Percentiles rank a stretch among this genome's conserved stretches.
These are phyloP conservation scores for Exophiala sp. DNA, from an alignment of 2,329 filamentous ascomycete genomes.

Conservation along the genomic window DNA sequence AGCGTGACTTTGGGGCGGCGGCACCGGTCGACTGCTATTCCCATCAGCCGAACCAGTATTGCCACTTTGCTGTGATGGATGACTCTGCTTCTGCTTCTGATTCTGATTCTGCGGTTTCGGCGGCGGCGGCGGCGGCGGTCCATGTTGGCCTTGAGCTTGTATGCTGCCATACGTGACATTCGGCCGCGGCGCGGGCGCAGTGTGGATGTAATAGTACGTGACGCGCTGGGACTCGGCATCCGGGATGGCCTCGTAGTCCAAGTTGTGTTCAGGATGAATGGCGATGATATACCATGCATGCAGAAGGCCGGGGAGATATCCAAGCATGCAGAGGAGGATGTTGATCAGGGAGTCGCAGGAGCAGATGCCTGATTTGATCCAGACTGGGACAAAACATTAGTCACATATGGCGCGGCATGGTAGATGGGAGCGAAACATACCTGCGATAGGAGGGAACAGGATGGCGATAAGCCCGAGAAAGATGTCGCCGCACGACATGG, in stretches of 20 bases:
- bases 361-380: constrained; percentile 94
- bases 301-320: constrained; percentile 77
- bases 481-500: constrained; percentile 34
- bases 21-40: constrained; percentile 33
- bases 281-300: constrained; percentile 99
- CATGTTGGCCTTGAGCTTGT: constrained; percentile 30
- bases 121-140: constrained; percentile 26
- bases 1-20: constrained; percentile 25
- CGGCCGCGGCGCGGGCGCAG: constrained; percentile 36
- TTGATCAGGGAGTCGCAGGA: constrained; percentile 91
- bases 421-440: constrained; percentile 36
- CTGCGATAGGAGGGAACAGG: constrained; percentile 39
- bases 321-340: constrained; percentile 76
- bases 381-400: constrained; percentile 54
- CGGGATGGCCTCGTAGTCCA: constrained; percentile 59
- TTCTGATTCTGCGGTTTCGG: too few species aligned
- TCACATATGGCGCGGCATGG: too few species aligned
- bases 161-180: constrained; percentile 42
- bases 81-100: constrained; percentile 26
- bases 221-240: constrained; percentile 55
- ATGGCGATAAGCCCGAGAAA: constrained; percentile 43
- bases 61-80: constrained; percentile 26
- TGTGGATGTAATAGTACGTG: constrained; percentile 70
- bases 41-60: constrained; percentile 24
- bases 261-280: constrained; percentile 70